Evolutionary conservation across 768 basidiomycete genomes (phyloP).

Genomic region (Boletus eberwhitei): DNA sequence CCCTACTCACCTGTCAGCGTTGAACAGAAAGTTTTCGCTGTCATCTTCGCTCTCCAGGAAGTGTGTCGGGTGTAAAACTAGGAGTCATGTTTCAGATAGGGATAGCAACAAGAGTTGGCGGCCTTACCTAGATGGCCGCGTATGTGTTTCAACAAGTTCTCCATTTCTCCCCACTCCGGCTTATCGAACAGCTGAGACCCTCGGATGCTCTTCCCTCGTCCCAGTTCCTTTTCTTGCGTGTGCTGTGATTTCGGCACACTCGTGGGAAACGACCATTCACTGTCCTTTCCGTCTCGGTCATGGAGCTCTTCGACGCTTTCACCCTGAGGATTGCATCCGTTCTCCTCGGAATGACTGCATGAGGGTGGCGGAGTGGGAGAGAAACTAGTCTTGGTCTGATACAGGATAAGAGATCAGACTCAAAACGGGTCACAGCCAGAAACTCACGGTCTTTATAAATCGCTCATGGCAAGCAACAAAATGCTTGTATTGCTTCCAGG

Average conservation of each 20-base stretch:
- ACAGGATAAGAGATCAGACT: constrained; percentile 2
- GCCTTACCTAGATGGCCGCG: constrained; percentile 82
- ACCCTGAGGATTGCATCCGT: constrained; percentile 8
- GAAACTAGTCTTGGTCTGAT: constrained; percentile 42
- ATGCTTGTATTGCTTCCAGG: constrained; percentile 95
- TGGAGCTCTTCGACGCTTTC: constrained; percentile 19
- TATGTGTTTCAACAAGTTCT: constrained; percentile 67
- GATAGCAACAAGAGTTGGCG: neutral
- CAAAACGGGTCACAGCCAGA: neutral
- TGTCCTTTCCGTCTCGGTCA: constrained; percentile 18
- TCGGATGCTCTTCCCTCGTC: constrained; percentile 37
- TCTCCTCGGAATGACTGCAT: constrained; percentile 48
- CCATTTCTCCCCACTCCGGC: constrained; percentile 89
- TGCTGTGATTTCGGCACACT: constrained; percentile 20
- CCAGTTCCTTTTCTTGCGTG: constrained; percentile 37
- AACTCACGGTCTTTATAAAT: constrained; percentile 60
- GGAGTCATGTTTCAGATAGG: neutral
- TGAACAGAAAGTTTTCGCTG: constrained; percentile 91
- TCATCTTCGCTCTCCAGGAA: constrained; percentile 94
- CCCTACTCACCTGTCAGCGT: constrained; percentile 65
- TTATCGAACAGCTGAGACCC: constrained; percentile 73
- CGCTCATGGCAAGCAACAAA: constrained; percentile 76
- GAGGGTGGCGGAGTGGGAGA: constrained; percentile 47
- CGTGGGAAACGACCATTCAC: constrained; percentile 16
- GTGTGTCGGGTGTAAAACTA: constrained; percentile 79